Evolutionary conservation across 306 rosid species (phyloP).

Genomic region (Mimosa bimucronata): DNA sequence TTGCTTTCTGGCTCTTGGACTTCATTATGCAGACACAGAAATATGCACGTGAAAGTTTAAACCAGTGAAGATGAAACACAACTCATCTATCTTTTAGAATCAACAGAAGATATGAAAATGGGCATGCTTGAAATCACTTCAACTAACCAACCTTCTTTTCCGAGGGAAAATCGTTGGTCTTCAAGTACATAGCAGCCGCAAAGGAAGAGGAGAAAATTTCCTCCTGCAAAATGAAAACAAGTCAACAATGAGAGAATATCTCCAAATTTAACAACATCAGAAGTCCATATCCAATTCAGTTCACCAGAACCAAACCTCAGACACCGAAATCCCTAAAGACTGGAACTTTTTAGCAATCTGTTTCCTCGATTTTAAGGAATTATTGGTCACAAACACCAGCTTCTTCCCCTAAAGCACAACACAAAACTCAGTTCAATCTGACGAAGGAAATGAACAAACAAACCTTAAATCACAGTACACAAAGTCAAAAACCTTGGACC

Average conservation of each 20-base stretch:
- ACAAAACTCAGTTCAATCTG: neutral
- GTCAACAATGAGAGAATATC: neutral
- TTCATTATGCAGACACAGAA: neutral
- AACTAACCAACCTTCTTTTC: slow-evolving; percentile 69
- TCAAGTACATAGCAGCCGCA: slow-evolving; percentile 95
- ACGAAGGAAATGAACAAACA: neutral
- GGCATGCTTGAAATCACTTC: neutral
- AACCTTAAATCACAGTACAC: neutral
- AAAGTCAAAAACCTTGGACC: slow-evolving; percentile 56
- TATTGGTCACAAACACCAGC: slow-evolving; percentile 86
- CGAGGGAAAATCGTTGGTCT: slow-evolving; percentile 65
- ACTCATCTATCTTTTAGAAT: neutral
- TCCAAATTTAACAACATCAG: neutral
- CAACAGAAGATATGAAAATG: neutral
- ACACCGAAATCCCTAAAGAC: slow-evolving; percentile 77
- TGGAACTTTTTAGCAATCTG: slow-evolving; percentile 72
- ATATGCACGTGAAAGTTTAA: slow-evolving; percentile 5
- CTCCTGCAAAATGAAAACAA: slow-evolving; percentile 50
- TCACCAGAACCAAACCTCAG: slow-evolving; percentile 51
- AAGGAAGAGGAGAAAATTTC: slow-evolving; percentile 94
- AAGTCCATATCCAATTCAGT: neutral
- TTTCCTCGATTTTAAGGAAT: slow-evolving; percentile 71
- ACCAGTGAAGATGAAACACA: no score
- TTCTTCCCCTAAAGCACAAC: slow-evolving; percentile 63
- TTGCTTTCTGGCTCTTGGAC: neutral